A percentile compares a stretch with the other conserved stretches of the same genome.
phyloP scores from a whole-genome alignment of 805 yeast genomes.

The Kazachstania africana region DNA sequence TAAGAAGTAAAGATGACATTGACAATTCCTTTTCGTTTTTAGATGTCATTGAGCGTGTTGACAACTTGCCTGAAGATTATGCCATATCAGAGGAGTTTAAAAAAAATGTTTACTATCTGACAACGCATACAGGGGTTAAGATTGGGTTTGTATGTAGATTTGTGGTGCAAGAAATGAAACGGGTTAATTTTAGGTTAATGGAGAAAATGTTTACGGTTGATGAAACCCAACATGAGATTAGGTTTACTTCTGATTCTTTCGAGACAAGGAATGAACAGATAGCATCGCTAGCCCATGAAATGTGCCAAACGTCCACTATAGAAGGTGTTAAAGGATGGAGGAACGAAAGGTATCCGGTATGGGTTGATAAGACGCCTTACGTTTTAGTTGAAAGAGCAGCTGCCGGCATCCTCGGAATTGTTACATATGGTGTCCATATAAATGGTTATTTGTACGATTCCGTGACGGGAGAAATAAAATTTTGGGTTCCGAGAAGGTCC shows the following conservation, averaged over 20 bases:
- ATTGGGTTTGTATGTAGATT: conserved; percentile 31
- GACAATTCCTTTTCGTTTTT: conserved; percentile 14
- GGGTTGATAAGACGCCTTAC: conserved; percentile 44
- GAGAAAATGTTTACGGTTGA: conserved; percentile 18
- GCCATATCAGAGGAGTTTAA: conserved; percentile 8
- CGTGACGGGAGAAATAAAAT: conserved; percentile 31
- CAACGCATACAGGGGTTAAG: conserved; percentile 27
- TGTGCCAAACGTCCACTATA: conserved; percentile 26
- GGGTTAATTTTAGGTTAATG: conserved; percentile 4
- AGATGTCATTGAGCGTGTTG: conserved; percentile 19
- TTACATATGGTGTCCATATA: conserved; percentile 83
- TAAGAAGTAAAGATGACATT: conserved; percentile 17
- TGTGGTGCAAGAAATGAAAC: conserved; percentile 26
- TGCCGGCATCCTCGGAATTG: conserved; percentile 71
- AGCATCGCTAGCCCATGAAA: conserved; percentile 30
- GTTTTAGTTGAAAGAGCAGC: conserved; percentile 69
- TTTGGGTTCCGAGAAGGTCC: conserved; percentile 85
- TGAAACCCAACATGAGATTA: conserved; percentile 22
- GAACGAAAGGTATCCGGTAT: conserved; percentile 67
- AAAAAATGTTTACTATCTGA: conserved; percentile 23
- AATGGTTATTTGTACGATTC: conserved; percentile 60
- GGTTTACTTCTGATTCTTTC: conserved; percentile 22
- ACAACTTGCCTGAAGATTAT: conserved; percentile 18
- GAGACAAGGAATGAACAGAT: conserved; percentile 30
- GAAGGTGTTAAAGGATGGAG: conserved; percentile 64